Evolutionary conservation across 371 early-diverging fungal species (phyloP).

Genomic region (Rhizopus stolonifer): DNA sequence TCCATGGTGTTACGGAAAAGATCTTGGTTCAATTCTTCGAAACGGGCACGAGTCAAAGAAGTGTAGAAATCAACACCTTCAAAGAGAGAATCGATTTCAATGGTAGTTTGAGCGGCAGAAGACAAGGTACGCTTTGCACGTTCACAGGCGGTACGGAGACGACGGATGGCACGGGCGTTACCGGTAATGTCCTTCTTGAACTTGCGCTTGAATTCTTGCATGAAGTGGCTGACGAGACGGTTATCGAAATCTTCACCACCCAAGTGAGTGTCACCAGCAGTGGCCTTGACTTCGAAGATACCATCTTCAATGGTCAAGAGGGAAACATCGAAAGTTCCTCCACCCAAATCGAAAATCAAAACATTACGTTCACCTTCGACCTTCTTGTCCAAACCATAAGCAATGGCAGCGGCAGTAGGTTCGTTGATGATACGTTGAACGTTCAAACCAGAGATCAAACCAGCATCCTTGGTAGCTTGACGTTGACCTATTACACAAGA

Average conservation of each 20-base stretch:
- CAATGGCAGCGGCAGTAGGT: conserved; percentile 96
- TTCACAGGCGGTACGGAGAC: conserved; percentile 94
- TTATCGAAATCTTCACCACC: conserved; percentile 99
- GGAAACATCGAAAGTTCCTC: conserved; percentile 96
- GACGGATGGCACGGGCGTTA: conserved; percentile 89
- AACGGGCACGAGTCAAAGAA: conserved; percentile 87
- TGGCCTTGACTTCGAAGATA: conserved; percentile 94
- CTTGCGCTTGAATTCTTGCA: conserved; percentile 88
- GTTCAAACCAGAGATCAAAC: conserved; percentile 78
- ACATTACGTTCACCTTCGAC: conserved; percentile 78
- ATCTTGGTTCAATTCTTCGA: conserved; percentile 92
- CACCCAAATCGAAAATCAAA: conserved; percentile 95
- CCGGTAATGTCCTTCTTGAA: conserved; percentile 76
- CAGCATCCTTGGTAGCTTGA: conserved; percentile 87
- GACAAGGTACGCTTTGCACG: conserved; percentile 97
- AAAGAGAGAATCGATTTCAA: conserved; percentile 91
- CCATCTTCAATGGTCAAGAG: conserved; percentile 89
- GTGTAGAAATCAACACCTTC: conserved; percentile 89
- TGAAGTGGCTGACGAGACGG: conserved; percentile 78
- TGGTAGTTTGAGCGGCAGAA: conserved; percentile 78
- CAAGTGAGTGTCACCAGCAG: conserved; percentile 96
- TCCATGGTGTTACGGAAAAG: conserved; percentile 86
- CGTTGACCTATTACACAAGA: conserved; percentile 71
- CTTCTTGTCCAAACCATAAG: conserved; percentile 88
- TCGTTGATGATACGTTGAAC: conserved; percentile 92